A percentile compares a stretch with the other conserved stretches of the same genome.
Evolutionary conservation across 2,329 filamentous ascomycete species (phyloP).

Genomic region (Tolypocladium nubicola): DNA sequence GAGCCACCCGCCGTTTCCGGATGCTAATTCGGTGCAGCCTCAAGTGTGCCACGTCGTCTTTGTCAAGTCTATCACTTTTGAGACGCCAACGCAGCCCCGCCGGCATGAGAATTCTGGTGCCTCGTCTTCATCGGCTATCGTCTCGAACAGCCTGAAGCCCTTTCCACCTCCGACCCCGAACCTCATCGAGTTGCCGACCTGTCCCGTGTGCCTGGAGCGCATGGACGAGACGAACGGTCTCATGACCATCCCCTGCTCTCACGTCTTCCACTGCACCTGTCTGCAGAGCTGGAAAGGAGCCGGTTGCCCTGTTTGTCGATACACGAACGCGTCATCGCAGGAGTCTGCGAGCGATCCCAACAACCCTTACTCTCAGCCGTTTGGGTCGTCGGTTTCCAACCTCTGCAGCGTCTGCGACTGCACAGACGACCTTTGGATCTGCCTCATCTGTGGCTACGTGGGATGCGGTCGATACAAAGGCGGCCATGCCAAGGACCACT

Average conservation of each 20-base stretch:
- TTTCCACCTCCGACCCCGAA: conserved; percentile 65
- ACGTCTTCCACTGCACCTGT: conserved; percentile 95
- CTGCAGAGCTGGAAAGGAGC: conserved; percentile 92
- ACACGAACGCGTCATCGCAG: conserved; percentile 47
- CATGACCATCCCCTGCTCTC: conserved; percentile 91
- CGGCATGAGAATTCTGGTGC: conserved; percentile 52
- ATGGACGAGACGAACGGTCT: conserved; percentile 97
- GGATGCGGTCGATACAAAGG: conserved; percentile 92
- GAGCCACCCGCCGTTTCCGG: too few species aligned
- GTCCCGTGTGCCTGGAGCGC: conserved; percentile 88
- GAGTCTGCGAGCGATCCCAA: conserved; percentile 28
- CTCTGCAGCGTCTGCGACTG: conserved; percentile 76
- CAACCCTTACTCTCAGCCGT: conserved; percentile 43
- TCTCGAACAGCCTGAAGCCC: conserved; percentile 40
- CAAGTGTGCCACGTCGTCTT: conserved; percentile 94
- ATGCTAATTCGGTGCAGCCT: conserved; percentile 37
- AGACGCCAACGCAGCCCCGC: conserved; percentile 42
- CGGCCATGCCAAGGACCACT: conserved; percentile 88
- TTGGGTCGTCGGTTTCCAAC: conserved; percentile 51
- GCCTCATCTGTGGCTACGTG: conserved; percentile 83
- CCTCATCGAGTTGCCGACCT: conserved; percentile 85
- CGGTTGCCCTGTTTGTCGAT: conserved; percentile 89
- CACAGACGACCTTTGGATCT: conserved; percentile 83
- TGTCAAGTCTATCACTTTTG: conserved; percentile 82
- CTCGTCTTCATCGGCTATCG: conserved; percentile 25